phyloP scores from a whole-genome alignment of 2,329 filamentous ascomycete species.

The Meredithiella fracta region DNA sequence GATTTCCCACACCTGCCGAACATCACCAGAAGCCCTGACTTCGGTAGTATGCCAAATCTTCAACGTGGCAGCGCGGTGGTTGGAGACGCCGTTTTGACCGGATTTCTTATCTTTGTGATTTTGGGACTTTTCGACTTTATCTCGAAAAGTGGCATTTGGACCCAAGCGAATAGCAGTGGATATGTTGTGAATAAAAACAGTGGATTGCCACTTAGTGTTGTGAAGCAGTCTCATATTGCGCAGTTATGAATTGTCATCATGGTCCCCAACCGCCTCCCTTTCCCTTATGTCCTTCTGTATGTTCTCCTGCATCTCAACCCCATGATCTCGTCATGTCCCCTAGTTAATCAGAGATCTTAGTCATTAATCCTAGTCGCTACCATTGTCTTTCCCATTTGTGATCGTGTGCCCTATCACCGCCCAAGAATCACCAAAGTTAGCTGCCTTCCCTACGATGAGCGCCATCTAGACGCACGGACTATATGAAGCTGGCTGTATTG shows the following conservation, averaged over 20 bases:
- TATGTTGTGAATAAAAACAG: background rate
- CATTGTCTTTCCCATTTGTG: background rate
- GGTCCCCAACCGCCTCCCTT: background rate
- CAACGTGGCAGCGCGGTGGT: background rate
- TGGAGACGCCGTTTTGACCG: background rate
- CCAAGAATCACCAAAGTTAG: background rate
- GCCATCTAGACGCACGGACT: background rate
- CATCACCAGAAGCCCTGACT: background rate
- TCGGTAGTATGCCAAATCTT: background rate
- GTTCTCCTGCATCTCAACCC: constrained; percentile 6
- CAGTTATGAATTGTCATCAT: background rate
- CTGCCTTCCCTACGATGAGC: background rate
- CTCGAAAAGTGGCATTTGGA: background rate
- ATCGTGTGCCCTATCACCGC: background rate
- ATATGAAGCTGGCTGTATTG: constrained; percentile 1
- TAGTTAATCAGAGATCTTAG: background rate
- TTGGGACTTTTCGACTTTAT: background rate
- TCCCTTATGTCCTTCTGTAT: background rate
- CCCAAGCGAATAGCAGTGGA: background rate
- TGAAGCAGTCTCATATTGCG: background rate
- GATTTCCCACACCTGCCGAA: background rate
- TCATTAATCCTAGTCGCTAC: background rate
- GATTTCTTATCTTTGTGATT: background rate
- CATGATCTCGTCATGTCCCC: background rate
- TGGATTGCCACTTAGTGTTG: background rate